Percentiles rank a stretch among this genome's conserved stretches.
Evolutionary conservation across 805 yeast genomes (phyloP).

Genomic region (Monosporozyma solicola): DNA sequence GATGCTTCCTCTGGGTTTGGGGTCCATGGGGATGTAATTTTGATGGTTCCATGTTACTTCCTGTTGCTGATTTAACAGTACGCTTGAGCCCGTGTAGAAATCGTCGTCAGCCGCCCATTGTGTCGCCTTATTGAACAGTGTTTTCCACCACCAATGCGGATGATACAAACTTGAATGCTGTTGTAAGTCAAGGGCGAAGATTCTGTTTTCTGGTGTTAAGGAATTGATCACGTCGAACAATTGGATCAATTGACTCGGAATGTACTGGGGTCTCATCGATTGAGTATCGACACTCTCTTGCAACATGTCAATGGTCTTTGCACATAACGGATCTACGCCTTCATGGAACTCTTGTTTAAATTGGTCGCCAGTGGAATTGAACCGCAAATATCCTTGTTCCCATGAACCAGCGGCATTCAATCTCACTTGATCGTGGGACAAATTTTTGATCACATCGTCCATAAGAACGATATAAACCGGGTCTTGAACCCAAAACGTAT

Average conservation of each 20-base stretch:
- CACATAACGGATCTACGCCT: conserved; percentile 21
- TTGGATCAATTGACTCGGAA: conserved; percentile 22
- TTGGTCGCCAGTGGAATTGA: conserved; percentile 4
- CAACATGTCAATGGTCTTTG: conserved; percentile 10
- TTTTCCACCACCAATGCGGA: conserved; percentile 1
- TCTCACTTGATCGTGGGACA: conserved; percentile 22
- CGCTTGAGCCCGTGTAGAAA: background rate
- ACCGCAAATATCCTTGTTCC: conserved; percentile 23
- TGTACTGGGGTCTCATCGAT: background rate
- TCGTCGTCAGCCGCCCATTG: background rate
- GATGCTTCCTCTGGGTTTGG: background rate
- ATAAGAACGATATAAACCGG: conserved; percentile 24
- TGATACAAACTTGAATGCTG: conserved; percentile 7
- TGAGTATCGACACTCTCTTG: conserved; percentile 2
- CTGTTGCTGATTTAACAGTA: background rate
- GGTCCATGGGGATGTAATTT: background rate
- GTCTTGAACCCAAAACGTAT: conserved; percentile 16
- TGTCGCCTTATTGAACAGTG: background rate
- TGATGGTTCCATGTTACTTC: background rate
- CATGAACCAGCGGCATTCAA: conserved; percentile 8
- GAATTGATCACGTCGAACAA: conserved; percentile 16
- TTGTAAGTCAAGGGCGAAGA: conserved; percentile 21
- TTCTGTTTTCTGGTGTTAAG: conserved; percentile 20
- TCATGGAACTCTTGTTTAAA: background rate
- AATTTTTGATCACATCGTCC: conserved; percentile 21